Evolutionary conservation across 495 filamentous ascomycete genomes (phyloP).

Genomic region (Xylaria castorea): DNA sequence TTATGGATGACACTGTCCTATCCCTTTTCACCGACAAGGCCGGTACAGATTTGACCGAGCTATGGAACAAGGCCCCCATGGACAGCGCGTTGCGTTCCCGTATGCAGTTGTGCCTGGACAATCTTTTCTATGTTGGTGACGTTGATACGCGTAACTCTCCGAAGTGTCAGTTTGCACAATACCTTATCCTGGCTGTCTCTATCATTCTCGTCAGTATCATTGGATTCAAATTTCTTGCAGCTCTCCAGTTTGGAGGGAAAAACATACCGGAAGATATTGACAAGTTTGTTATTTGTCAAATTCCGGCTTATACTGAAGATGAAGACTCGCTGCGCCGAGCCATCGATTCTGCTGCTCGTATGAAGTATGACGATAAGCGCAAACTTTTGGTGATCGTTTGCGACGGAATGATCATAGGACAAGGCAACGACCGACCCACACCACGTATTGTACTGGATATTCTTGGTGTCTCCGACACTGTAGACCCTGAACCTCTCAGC

Average conservation of each 20-base stretch:
- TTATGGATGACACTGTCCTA: conserved; percentile 80
- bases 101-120: conserved; percentile 89
- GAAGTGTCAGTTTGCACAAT: conserved; percentile 86
- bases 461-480: conserved; percentile 87
- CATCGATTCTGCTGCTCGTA: conserved; percentile 93
- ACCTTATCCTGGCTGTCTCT: conserved; percentile 90
- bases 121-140: conserved; percentile 93
- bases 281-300: conserved; percentile 98
- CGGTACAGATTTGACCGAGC: conserved; percentile 81
- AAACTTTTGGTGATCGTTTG: conserved; percentile 94
- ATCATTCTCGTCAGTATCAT: conserved; percentile 82
- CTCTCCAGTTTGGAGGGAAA: conserved; percentile 90
- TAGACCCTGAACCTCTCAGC: conserved; percentile 96
- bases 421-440: conserved; percentile 95
- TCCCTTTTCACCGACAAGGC: conserved; percentile 76
- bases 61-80: conserved; percentile 75
- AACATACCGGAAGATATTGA: conserved; percentile 93
- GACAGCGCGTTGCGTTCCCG: conserved; percentile 57
- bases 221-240: conserved; percentile 94
- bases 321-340: conserved; percentile 96
- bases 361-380: conserved; percentile 98
- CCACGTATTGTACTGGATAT: conserved; percentile 97
- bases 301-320: conserved; percentile 97
- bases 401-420: conserved; percentile 99
- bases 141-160: conserved; percentile 90